phyloP scores from a whole-genome alignment of 331 rosid species.

The Quercus lobata region DNA sequence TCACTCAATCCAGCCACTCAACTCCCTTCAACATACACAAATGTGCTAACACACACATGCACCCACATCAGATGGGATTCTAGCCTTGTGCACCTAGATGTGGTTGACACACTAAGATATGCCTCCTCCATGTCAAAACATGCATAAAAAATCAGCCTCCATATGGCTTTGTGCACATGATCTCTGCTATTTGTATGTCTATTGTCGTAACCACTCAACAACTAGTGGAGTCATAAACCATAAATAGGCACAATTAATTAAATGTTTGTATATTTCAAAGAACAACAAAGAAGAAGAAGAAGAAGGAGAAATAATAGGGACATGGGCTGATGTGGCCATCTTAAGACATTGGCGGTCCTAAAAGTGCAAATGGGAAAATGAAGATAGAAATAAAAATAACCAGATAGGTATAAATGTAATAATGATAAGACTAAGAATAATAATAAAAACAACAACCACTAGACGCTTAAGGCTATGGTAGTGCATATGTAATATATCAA shows the following conservation, averaged over 20 bases:
- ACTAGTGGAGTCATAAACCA: no score
- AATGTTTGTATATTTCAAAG: no score
- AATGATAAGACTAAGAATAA: background rate
- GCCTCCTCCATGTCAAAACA: no score
- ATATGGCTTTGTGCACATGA: no score
- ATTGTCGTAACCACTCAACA: no score
- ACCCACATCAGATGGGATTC: background rate
- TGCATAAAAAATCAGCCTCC: no score
- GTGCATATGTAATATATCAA: no score
- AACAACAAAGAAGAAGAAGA: no score
- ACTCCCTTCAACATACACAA: background rate
- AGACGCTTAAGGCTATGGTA: background rate
- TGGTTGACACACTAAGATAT: background rate
- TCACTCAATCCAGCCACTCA: background rate
- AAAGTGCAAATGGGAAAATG: background rate
- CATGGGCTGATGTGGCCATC: background rate
- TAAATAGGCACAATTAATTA: no score
- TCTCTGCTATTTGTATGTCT: no score
- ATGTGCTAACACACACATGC: background rate
- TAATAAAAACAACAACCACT: background rate
- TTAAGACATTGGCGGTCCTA: background rate
- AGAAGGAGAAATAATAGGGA: background rate
- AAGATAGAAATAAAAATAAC: background rate
- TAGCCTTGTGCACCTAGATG: background rate
- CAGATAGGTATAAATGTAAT: no score